Evolutionary conservation across 129 eudicot genomes (phyloP), one percentile per base, ranked within the genome.

Genomic region (Dittrichia graveolens): DNA sequence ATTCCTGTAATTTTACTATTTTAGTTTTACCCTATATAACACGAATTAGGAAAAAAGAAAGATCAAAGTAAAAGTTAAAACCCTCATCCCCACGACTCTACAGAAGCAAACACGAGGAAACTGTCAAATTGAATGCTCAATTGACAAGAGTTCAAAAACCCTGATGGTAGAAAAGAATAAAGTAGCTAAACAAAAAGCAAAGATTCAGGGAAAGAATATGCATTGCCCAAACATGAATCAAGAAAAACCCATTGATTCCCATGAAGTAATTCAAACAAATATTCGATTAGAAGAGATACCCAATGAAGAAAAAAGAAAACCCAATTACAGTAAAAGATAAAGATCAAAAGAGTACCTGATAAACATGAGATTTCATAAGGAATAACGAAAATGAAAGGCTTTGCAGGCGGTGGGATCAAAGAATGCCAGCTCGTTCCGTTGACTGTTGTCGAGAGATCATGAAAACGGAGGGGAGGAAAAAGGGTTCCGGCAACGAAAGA

Each of bases 211-310:
- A 78, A 78, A 62, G 82, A 70, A 78, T 70, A 78, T 78, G 47
- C 82, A 46, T 78, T 78, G 77, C 77, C 72, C 12, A 63, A 56
- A 78, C 12, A 62, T 61, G 66, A 78, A 70, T 62, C 77, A 78
- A 69, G 6, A 61, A 70, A 42, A 77, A 69, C 46, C 71, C 43
- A 47, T 8, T 31, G 9, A 3, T 38, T 47, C 58, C 43, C 6
- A 38, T 68, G 61, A 13, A 46, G 69, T 15, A 44, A 41, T 15
- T 52, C 11, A 16, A 38, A 41, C 55, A 16, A 56, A 50, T 35
- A 19, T 71, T 71, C 54, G 3, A 43, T 7, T 10, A 49, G 13
- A 13, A 13, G 31, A 58, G 6, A 45, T 45, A 58, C 59, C 67
- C 10, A 58, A 9, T 4, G n/a, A 56, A 43, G 13, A 72, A 56